phyloP scores from a whole-genome alignment of 179 eudicot species.

The Corrigiola litoralis region DNA sequence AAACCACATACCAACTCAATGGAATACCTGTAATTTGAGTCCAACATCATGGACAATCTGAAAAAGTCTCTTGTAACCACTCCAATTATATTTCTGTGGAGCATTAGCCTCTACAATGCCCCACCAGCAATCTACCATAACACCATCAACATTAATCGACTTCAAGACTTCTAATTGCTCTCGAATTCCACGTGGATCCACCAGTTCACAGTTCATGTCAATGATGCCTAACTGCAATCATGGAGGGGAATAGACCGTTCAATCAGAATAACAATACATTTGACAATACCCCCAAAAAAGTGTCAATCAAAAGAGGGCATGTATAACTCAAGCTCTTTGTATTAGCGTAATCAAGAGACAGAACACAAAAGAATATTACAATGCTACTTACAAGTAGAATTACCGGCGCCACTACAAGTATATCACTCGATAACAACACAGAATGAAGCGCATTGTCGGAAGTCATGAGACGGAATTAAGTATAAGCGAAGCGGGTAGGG shows the following conservation, averaged over 20 bases:
- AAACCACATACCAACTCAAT: background rate
- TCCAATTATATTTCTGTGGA: conserved; percentile 72
- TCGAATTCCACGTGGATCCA: conserved; percentile 46
- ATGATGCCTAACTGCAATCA: conserved; percentile 49
- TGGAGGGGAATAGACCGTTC: background rate
- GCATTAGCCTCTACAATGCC: conserved; percentile 76
- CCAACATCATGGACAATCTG: conserved; percentile 57
- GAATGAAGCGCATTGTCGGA: background rate
- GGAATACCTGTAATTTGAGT: conserved; percentile 64
- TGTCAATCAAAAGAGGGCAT: background rate
- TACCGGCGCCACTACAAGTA: no score
- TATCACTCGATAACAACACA: no score
- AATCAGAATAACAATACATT: background rate
- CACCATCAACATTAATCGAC: conserved; percentile 72
- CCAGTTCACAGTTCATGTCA: conserved; percentile 62
- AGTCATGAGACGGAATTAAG: no score
- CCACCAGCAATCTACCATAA: conserved; percentile 99
- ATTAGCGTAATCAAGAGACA: background rate
- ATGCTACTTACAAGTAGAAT: no score
- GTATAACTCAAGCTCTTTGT: background rate
- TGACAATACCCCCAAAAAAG: no score
- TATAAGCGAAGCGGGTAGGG: no score
- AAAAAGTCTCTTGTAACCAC: conserved; percentile 61
- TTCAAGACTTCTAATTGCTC: conserved; percentile 53
- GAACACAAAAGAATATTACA: background rate